Evolutionary conservation across 768 basidiomycete genomes (phyloP), one percentile per base, ranked within the genome.

Genomic region (Termitomyces sp.): DNA sequence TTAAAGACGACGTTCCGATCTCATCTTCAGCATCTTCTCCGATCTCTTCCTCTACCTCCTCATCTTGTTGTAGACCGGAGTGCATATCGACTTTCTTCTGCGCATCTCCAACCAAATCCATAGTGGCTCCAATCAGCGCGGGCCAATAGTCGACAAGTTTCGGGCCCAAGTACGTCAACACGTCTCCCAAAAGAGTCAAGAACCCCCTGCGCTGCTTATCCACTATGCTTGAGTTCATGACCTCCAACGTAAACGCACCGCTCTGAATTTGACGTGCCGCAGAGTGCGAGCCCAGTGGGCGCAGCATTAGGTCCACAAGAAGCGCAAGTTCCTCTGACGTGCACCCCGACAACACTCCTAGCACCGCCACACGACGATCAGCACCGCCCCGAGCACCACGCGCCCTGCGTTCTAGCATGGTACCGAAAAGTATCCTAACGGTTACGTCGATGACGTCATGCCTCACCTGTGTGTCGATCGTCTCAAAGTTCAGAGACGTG

Each of bases 251-350:
- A 55, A 78, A 80, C 2, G 14, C 30, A 7, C 46, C 38, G 7
- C 24, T 53, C 16, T 56, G 61, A 14, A 69, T 68, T 56, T 55
- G 62, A 28, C 66, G 65, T 16, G 63, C 58, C 33, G 65, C 61
- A 30, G 69, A 63, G 61, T 71, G 69, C 55, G 71, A 70, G 5
- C 74, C 72, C 56, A 95, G 79, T 0, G 92, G 90, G 51, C 79
- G 78, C 41, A 98, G 70, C 93, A 98, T 98, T 56, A 98, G 76
- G 61, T 93, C 87, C 18, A 95, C 84, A 0, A 99, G 76, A 1
- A 92, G 74, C 0, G 74, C 75, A 6, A 98, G 78, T 67, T 98
- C 96, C 16, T 81, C 77, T 44, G 88, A 78, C 0, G 79, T 76
- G 65, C 91, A 94, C 2, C 82, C 82, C 0, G 79, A 82, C 18